phyloP scores from a whole-genome alignment of 768 basidiomycete species.

The Hortiboletus campestris region DNA sequence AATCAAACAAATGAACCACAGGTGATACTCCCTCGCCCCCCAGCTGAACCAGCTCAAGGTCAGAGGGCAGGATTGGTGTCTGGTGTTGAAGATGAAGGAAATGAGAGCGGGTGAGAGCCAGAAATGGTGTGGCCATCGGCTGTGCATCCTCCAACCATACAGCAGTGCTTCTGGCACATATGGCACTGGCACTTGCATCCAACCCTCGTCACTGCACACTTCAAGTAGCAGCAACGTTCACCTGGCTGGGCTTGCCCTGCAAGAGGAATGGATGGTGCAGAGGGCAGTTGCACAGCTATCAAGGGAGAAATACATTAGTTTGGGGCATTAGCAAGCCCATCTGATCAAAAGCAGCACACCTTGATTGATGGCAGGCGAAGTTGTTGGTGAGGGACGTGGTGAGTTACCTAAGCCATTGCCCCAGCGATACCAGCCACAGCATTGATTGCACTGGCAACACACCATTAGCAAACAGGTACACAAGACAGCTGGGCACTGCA shows the following conservation, averaged over 20 bases:
- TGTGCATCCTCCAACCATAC: not conserved
- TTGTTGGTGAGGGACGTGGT: not conserved
- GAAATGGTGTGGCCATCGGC: not conserved
- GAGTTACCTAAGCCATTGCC: not conserved
- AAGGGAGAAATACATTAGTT: too few relatives aligned
- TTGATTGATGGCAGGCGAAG: not conserved
- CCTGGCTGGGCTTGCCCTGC: too few relatives aligned
- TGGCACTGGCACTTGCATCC: not conserved
- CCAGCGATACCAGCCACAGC: not conserved
- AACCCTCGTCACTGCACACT: not conserved
- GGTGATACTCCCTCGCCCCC: too few relatives aligned
- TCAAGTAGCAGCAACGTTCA: not conserved
- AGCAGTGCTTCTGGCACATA: not conserved
- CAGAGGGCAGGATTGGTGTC: too few relatives aligned
- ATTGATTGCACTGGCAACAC: not conserved
- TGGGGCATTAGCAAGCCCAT: too few relatives aligned
- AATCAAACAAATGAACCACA: too few relatives aligned
- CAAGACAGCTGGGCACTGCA: too few relatives aligned
- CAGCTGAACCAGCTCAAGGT: too few relatives aligned
- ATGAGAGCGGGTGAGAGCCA: not conserved
- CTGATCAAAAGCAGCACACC: not conserved
- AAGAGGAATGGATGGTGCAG: too few relatives aligned
- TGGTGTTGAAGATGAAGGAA: too few relatives aligned
- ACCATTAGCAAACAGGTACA: not conserved
- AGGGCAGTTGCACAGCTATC: too few relatives aligned